These are phyloP conservation scores for Hypoxylon lenormandii DNA, from an alignment of 495 filamentous ascomycete species.

Conservation along the genomic window DNA sequence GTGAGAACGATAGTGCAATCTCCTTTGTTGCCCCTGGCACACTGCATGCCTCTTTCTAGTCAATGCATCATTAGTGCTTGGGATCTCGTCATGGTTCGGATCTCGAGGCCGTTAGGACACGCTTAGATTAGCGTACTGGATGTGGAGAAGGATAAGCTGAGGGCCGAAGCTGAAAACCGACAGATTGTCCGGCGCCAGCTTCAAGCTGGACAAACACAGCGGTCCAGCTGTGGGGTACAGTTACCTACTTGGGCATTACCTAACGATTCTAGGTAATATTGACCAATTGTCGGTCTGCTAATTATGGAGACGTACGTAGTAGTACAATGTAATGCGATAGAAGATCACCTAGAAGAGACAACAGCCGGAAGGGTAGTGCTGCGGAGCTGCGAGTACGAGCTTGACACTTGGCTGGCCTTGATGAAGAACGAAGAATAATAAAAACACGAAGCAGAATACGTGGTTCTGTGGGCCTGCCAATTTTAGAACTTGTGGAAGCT, in stretches of 20 bases:
- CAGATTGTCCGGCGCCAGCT: constrained; percentile 20
- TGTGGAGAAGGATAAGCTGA: constrained; percentile 27
- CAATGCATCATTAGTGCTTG: constrained; percentile 16
- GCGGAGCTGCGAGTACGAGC: constrained; percentile 27
- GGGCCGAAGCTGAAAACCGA: constrained; percentile 23
- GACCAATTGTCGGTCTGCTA: constrained; percentile 10
- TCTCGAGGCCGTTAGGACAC: constrained; percentile 18
- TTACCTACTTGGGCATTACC: not conserved
- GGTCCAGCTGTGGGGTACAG: not conserved
- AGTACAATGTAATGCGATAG: not conserved
- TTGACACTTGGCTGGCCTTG: constrained; percentile 23
- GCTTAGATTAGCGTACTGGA: constrained; percentile 17
- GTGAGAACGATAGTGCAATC: constrained; percentile 7
- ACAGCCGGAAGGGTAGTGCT: not conserved
- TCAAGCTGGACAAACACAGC: constrained; percentile 12
- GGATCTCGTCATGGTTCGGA: constrained; percentile 28
- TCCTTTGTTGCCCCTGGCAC: constrained; percentile 31
- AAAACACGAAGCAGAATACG: constrained; percentile 12
- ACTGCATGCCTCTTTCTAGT: constrained; percentile 31
- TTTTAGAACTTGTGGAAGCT: constrained; percentile 1
- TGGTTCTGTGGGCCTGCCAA: constrained; percentile 7
- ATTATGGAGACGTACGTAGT: not conserved
- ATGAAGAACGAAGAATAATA: not conserved
- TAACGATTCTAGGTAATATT: too few relatives aligned
- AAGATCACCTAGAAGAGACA: constrained; percentile 1